Percentiles rank a stretch among this genome's conserved stretches.
Conservation (phyloP, 352 stramenopile species). For the Phytophthora citrophthora region DNA sequence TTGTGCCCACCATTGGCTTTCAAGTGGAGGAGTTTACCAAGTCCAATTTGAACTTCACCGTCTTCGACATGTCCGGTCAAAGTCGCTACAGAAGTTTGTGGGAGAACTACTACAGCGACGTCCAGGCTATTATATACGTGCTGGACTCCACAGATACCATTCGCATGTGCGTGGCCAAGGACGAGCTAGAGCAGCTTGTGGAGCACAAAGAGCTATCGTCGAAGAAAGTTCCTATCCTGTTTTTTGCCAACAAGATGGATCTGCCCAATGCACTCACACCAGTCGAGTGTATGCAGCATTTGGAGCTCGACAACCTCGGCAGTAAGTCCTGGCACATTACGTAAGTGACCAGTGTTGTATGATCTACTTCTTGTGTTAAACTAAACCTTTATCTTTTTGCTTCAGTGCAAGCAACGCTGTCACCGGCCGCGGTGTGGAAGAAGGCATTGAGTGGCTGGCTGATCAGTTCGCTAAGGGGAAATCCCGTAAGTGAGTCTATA, state of each 20-base stretch:
- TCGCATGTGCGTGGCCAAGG: slow-evolving; percentile 86
- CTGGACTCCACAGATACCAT: slow-evolving; percentile 89
- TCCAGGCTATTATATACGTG: slow-evolving; percentile 91
- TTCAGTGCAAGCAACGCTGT: slow-evolving; percentile 83
- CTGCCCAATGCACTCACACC: slow-evolving; percentile 68
- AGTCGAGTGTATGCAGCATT: slow-evolving; percentile 82
- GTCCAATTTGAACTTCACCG: slow-evolving; percentile 92
- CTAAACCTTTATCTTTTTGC: background rate
- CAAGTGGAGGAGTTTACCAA: slow-evolving; percentile 91
- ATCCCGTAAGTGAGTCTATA: slow-evolving; percentile 51
- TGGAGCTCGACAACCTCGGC: slow-evolving; percentile 79
- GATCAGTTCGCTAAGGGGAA: slow-evolving; percentile 75
- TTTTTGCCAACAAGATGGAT: slow-evolving; percentile 92
- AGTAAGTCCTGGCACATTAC: slow-evolving; percentile 89
- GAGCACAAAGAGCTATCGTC: slow-evolving; percentile 77
- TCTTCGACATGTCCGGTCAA: slow-evolving; percentile 92
- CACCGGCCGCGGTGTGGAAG: slow-evolving; percentile 77
- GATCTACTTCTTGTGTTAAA: background rate
- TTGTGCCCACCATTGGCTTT: slow-evolving; percentile 91
- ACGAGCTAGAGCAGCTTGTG: slow-evolving; percentile 88
- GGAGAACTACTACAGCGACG: slow-evolving; percentile 89
- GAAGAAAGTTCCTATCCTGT: slow-evolving; percentile 81
- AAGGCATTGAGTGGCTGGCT: slow-evolving; percentile 85
- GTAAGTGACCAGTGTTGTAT: slow-evolving; percentile 39
- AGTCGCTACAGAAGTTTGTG: slow-evolving; percentile 82